Base-by-base conservation (phyloP, 805 yeast genomes). In the Myxozyma vanderwaltii region DNA sequence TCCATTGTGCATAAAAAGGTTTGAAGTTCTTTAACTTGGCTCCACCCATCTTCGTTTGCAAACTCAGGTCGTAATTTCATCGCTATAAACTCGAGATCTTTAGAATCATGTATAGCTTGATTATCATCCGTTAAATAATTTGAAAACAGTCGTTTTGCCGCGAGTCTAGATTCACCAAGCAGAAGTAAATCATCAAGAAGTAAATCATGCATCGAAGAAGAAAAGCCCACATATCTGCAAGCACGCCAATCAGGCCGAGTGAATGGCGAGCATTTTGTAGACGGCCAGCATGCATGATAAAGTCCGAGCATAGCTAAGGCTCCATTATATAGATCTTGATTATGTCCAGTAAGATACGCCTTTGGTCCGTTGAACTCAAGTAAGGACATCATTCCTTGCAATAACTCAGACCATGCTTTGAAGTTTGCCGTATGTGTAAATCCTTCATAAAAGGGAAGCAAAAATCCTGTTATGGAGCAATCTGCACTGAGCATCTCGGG, bases 371-470 rank as follows among this genome's bases (percentile, higher is more conserved):
- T n/a, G 17, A 38, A 38, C 17, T 38, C 23, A 12, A 38, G 17
- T 2, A 38, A 19, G 21, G 43, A 38, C 21, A 38, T 19, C 21
- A 38, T n/a, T 10, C 43, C 43, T 38, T 19, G 15, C 17, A 38
- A 15, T 4, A 38, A 19, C 10, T 12, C 21, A 38, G 23, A 38
- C 43, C 43, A 38, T 8, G 43, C 13, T 15, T 38, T 21, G 21
- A 38, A 38, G 17, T 19, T 38, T 17, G 43, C 21, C 4, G 43
- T 13, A 38, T 38, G 43, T n/a, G 23, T 38, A 19, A 38, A n/a
- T 38, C 19, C 43, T 26, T 48, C 51, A 33, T 21, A 48, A 4
- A 48, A 35, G 1, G 51, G 43, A 13, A 48, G 51, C 21, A 48
- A 5, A 48, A 36, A 35, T 6, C 31, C 51, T 7, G 51, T 39